Evolutionary conservation across 2,329 filamentous ascomycete species (phyloP).

Genomic region (Elsinoe necatrix): DNA sequence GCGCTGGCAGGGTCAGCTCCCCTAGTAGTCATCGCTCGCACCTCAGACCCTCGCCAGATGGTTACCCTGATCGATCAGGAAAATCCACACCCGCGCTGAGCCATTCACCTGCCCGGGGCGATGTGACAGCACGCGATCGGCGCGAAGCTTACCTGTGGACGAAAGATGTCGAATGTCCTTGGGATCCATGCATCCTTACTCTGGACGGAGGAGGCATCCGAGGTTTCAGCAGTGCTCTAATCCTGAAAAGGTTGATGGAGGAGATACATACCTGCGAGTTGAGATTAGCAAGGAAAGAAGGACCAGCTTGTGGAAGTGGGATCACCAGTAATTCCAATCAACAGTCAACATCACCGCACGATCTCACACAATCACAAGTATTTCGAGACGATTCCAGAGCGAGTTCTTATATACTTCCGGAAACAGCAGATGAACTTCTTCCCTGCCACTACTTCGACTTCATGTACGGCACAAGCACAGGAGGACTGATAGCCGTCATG

Average conservation of each 20-base stretch:
- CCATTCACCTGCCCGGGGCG: conserved; percentile 19
- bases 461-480: conserved; percentile 46
- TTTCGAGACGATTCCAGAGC: no score
- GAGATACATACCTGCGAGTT: conserved; percentile 39
- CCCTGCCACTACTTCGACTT: conserved; percentile 48
- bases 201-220: conserved; percentile 44
- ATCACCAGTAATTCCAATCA: conserved; percentile 15
- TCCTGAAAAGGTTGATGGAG: conserved; percentile 42
- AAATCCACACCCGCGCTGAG: conserved; percentile 14
- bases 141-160: conserved; percentile 39
- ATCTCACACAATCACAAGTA: conserved; percentile 18
- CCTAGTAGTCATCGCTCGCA: neutral
- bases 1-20: no score
- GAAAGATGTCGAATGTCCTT: conserved; percentile 36
- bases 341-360: neutral
- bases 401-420: conserved; percentile 15
- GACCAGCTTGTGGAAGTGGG: neutral
- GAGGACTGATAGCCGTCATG: conserved; percentile 45
- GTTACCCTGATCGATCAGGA: conserved; percentile 18
- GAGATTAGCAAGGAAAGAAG: conserved; percentile 36
- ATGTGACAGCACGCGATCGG: conserved; percentile 31
- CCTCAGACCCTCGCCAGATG: conserved; percentile 1
- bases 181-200: conserved; percentile 42
- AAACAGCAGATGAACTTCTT: conserved; percentile 35
- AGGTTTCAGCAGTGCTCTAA: conserved; percentile 44